phyloP scores from a whole-genome alignment of 1,139 yeast genomes.

The Yamadazyma dushanensis region DNA sequence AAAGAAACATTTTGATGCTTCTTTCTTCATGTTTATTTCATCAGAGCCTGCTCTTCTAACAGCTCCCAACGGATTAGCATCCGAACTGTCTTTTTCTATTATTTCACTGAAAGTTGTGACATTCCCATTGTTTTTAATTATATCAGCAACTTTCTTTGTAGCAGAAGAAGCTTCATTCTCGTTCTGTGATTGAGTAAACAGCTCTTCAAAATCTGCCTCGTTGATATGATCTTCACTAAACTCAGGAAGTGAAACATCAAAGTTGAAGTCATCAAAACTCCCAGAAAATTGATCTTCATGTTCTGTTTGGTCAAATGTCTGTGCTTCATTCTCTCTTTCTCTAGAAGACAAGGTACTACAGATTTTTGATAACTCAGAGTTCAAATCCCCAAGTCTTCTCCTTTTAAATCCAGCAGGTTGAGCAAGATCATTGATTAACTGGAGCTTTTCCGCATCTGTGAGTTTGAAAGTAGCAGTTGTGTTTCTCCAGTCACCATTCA shows the following conservation, averaged over 20 bases:
- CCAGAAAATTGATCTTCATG: conserved; percentile 21
- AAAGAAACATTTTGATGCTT: conserved; percentile 77
- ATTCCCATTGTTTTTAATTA: conserved; percentile 14
- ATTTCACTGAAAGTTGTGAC: conserved; percentile 35
- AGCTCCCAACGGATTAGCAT: conserved; percentile 31
- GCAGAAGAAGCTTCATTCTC: conserved; percentile 12
- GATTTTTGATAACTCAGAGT: conserved; percentile 29
- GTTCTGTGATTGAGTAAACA: conserved; percentile 4
- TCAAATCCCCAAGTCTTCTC: conserved; percentile 39
- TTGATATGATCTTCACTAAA: conserved; percentile 23
- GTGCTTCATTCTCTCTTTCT: conserved; percentile 19
- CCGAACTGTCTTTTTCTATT: conserved; percentile 36
- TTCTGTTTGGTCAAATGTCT: conserved; percentile 15
- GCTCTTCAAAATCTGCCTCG: conserved; percentile 10
- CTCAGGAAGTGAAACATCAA: conserved; percentile 43
- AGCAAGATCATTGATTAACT: conserved; percentile 36
- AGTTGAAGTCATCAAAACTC: conserved; percentile 27
- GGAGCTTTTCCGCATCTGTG: conserved; percentile 34
- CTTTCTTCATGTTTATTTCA: conserved; percentile 45
- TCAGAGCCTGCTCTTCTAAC: conserved; percentile 17
- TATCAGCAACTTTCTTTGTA: conserved; percentile 13
- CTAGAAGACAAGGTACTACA: conserved; percentile 30
- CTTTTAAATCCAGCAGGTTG: conserved; percentile 24
- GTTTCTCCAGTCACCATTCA: conserved; percentile 21
- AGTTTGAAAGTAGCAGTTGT: conserved; percentile 26